Base-by-base conservation (phyloP, 2,329 filamentous ascomycete species). In the Blumeriella jaapii region DNA sequence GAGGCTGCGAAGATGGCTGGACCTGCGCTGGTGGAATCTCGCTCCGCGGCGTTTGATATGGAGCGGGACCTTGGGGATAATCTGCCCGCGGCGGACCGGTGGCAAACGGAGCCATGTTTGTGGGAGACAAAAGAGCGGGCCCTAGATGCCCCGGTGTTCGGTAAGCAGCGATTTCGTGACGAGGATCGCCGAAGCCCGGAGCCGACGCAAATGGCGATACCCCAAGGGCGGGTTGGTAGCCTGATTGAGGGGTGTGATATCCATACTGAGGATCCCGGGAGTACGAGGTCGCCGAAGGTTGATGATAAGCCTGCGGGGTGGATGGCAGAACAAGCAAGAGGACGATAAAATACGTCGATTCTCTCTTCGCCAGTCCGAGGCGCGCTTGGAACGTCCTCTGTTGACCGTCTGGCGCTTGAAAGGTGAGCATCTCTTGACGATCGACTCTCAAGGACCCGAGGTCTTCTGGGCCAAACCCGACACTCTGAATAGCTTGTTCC, bases 301-400 rank as follows among this genome's bases (percentile, higher is more conserved):
- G 49, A 13, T 46, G 48, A 28, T 42, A 53, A 15, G 39, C 7
- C 32, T 49, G 48, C 24, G 48, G 50, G 16, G 47, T 46, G 6
- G 43, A 29, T 14, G 52, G 48, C 4, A 51, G 29, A 29, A 50
- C 38, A 15, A 55, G 32, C 8, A 49, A 16, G 11, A 77, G 47
- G 6, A 75, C 68, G 26, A 78, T 63, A 45, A 77, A 77, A 52
- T 73, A 78, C 39, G 75, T 71, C 24, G 71, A 73, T 3, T 71
- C 69, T 42, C 68, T 67, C 47, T 74, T 78, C 9, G 66, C 69
- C 18, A 78, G 59, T 1, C 72, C 71, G 23, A 77, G 50, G 2
- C 67, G 68, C 18, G 73, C 58, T 2, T 64, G 57, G 39, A 67
- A 65, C 7, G 60, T 59, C 39, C 71, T 60, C 18, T 60, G 58